Percentiles rank a stretch among this genome's conserved stretches.
phyloP scores from a whole-genome alignment of 495 filamentous ascomycete genomes.

The Hypomontagnella submonticulosa region DNA sequence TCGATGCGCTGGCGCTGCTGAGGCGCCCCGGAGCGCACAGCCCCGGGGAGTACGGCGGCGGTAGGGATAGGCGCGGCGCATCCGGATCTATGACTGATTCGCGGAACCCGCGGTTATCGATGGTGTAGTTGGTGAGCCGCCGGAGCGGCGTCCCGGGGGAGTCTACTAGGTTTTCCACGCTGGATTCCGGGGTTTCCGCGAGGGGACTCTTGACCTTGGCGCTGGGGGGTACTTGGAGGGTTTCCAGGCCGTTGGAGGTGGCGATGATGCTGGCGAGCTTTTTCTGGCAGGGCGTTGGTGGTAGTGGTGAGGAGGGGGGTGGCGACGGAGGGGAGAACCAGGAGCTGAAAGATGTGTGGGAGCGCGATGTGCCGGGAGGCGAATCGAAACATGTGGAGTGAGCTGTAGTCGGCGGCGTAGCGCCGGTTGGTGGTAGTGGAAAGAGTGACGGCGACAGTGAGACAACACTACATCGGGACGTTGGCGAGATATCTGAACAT shows the following conservation, averaged over 20 bases:
- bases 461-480: conserved; percentile 31
- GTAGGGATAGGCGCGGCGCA: conserved; percentile 28
- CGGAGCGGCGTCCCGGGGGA: conserved; percentile 19
- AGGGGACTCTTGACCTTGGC: conserved; percentile 23
- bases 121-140: conserved; percentile 2
- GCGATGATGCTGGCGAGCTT: conserved; percentile 34
- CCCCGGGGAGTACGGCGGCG: conserved; percentile 34
- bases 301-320: conserved; percentile 34
- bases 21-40: conserved; percentile 21
- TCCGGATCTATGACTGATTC: conserved; percentile 40
- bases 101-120: conserved; percentile 30
- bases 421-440: conserved; percentile 31
- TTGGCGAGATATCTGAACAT: conserved; percentile 18
- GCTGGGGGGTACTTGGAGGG: conserved; percentile 16
- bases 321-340: conserved; percentile 43
- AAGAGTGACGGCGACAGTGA: conserved; percentile 43
- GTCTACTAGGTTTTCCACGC: neutral
- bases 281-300: conserved; percentile 29
- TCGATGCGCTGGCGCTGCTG: conserved; percentile 21
- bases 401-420: conserved; percentile 23
- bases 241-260: conserved; percentile 18
- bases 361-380: conserved; percentile 29
- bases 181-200: conserved; percentile 4
- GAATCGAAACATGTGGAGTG: conserved; percentile 18
- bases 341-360: conserved; percentile 24